phyloP scores from a whole-genome alignment of 1,139 yeast species.

The Taphrina wiesneri region DNA sequence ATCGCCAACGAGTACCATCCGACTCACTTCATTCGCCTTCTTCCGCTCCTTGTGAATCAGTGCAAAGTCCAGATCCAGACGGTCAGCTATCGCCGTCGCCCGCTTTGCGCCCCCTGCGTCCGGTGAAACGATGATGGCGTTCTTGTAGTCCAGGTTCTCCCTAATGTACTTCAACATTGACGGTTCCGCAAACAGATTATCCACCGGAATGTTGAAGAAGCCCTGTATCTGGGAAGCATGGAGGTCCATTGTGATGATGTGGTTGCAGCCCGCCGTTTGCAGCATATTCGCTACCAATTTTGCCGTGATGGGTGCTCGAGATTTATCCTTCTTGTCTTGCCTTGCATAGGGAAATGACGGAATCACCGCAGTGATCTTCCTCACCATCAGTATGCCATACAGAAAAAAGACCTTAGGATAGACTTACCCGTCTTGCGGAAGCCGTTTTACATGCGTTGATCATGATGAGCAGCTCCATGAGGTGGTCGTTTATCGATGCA shows the following conservation, averaged over 20 bases:
- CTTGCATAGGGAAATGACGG: conserved; percentile 95
- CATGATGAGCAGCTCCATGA: conserved; percentile 82
- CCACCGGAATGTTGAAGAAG: conserved; percentile 95
- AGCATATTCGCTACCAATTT: conserved; percentile 84
- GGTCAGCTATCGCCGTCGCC: conserved; percentile 91
- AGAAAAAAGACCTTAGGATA: neutral
- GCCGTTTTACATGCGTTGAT: conserved; percentile 95
- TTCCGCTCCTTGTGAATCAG: conserved; percentile 93
- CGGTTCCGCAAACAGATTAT: conserved; percentile 94
- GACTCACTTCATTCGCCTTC: conserved; percentile 77
- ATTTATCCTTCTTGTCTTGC: conserved; percentile 94
- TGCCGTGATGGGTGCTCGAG: conserved; percentile 96
- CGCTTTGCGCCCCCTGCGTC: conserved; percentile 99
- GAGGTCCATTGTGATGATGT: conserved; percentile 94
- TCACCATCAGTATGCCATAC: neutral
- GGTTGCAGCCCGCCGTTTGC: conserved; percentile 94
- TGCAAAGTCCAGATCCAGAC: conserved; percentile 85
- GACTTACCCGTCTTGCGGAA: conserved; percentile 60
- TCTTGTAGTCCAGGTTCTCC: conserved; percentile 53
- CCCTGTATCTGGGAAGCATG: conserved; percentile 99
- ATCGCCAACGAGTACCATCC: conserved; percentile 97
- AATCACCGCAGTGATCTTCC: conserved; percentile 74
- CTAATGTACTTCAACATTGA: conserved; percentile 76
- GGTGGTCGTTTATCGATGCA: conserved; percentile 79
- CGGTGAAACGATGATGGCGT: conserved; percentile 88